These are phyloP conservation scores for Coemansia sp. DNA, from an alignment of 192 early-diverging fungal species.

Conservation along the genomic window DNA sequence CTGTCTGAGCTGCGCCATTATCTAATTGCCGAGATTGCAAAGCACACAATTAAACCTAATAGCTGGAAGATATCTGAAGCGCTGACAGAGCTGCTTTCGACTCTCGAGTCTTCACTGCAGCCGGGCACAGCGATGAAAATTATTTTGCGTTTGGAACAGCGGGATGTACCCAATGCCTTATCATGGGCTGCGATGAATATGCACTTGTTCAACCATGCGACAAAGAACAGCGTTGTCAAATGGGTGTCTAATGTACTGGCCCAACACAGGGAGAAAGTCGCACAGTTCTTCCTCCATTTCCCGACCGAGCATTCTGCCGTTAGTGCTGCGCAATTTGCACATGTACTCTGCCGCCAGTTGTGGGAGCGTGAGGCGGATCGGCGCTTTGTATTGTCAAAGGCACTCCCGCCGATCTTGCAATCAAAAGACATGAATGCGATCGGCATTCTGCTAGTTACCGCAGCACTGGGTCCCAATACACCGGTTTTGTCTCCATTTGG, in stretches of 20 bases:
- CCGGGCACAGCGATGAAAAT: conserved; percentile 8
- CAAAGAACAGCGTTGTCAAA: conserved; percentile 14
- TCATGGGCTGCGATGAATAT: conserved; percentile 20
- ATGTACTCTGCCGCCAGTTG: conserved; percentile 21
- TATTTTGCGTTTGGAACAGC: background rate
- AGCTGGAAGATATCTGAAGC: conserved; percentile 2
- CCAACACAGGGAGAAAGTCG: background rate
- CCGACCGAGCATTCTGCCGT: conserved; percentile 10
- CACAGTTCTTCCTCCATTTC: conserved; percentile 7
- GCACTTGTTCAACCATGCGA: conserved; percentile 9
- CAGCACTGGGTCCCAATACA: conserved; percentile 25
- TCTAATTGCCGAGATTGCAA: conserved; percentile 2
- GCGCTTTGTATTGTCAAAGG: conserved; percentile 17
- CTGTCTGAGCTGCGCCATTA: background rate
- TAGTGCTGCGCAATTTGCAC: conserved; percentile 16
- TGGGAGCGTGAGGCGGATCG: conserved; percentile 21
- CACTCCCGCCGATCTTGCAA: conserved; percentile 5
- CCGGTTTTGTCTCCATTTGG: conserved; percentile 19
- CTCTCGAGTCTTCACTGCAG: conserved; percentile 3
- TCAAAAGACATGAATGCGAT: conserved; percentile 14
- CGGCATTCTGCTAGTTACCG: conserved; percentile 19
- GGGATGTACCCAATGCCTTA: background rate
- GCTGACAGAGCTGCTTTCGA: conserved; percentile 2
- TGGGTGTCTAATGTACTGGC: conserved; percentile 14
- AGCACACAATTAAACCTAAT: background rate